These are phyloP conservation scores for Agaricales sp. DNA, from an alignment of 1,284 basidiomycete species.

Conservation along the genomic window DNA sequence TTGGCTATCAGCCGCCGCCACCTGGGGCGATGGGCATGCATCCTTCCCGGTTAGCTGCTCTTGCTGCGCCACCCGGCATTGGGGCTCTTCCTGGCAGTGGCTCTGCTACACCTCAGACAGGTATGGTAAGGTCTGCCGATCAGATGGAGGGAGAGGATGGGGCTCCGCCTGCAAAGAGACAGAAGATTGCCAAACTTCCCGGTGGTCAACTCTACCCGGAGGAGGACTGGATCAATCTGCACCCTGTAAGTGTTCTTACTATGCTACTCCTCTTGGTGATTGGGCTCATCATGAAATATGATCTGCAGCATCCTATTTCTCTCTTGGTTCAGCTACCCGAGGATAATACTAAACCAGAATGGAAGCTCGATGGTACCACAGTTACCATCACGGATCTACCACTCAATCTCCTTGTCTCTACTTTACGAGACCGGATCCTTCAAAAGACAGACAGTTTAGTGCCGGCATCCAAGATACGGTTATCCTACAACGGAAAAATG, in stretches of 20 bases:
- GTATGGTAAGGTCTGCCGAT: slow-evolving; percentile 64
- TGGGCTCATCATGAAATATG: slow-evolving; percentile 5
- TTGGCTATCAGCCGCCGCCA: slow-evolving; percentile 64
- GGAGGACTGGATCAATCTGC: slow-evolving; percentile 80
- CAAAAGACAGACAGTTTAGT: slow-evolving; percentile 66
- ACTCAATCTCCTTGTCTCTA: slow-evolving; percentile 73
- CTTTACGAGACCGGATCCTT: slow-evolving; percentile 79
- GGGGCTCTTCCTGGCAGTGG: slow-evolving; percentile 26
- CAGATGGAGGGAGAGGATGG: slow-evolving; percentile 67
- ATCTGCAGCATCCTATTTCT: slow-evolving; percentile 65
- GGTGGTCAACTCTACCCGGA: slow-evolving; percentile 76
- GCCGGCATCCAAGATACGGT: slow-evolving; percentile 67
- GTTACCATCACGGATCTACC: slow-evolving; percentile 75
- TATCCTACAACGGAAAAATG: slow-evolving; percentile 74
- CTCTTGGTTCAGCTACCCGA: slow-evolving; percentile 75
- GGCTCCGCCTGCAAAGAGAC: slow-evolving; percentile 71
- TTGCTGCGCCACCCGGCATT: slow-evolving; percentile 21
- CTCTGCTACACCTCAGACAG: slow-evolving; percentile 40
- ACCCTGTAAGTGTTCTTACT: slow-evolving; percentile 62
- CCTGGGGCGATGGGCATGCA: slow-evolving; percentile 29
- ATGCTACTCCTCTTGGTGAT: slow-evolving; percentile 1
- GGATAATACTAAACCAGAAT: slow-evolving; percentile 77
- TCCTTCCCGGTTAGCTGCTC: slow-evolving; percentile 39
- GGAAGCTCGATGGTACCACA: slow-evolving; percentile 78
- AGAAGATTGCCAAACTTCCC: slow-evolving; percentile 72